These are phyloP conservation scores for Triticum monococcum DNA, from an alignment of 176 grass and related monocot species.

Conservation along the genomic window DNA sequence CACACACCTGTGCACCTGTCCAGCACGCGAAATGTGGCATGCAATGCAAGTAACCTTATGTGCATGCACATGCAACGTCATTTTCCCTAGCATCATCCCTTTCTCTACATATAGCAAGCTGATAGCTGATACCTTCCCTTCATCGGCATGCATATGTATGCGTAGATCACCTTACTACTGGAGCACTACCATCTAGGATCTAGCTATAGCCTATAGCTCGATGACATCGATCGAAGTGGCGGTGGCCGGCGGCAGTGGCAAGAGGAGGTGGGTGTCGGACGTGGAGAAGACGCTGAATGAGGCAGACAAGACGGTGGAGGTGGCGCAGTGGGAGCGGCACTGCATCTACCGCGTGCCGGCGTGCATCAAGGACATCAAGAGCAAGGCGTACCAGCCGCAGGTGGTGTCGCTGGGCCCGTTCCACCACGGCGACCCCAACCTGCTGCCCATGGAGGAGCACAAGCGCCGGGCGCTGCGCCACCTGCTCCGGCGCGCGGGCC, in stretches of 20 bases:
- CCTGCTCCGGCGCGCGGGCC: slow-evolving; percentile 35
- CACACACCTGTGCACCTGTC: background rate
- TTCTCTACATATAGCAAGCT: background rate
- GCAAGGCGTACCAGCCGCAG: slow-evolving; percentile 60
- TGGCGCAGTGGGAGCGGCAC: no score
- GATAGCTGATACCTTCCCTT: background rate
- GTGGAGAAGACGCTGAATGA: no score
- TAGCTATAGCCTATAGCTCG: no score
- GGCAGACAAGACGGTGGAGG: no score
- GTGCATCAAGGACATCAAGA: slow-evolving; percentile 49
- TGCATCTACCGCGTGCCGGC: slow-evolving; percentile 50
- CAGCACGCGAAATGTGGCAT: slow-evolving; percentile 18
- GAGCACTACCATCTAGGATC: no score
- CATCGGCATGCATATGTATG: no score
- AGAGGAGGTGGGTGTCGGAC: no score
- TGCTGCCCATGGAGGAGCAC: slow-evolving; percentile 62
- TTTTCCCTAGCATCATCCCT: background rate
- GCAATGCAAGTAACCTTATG: background rate
- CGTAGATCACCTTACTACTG: no score
- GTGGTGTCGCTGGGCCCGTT: slow-evolving; percentile 68
- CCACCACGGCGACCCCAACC: slow-evolving; percentile 38
- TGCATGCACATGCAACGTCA: no score
- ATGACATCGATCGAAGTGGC: no score
- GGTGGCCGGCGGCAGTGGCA: no score
- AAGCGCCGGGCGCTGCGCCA: slow-evolving; percentile 47